Base-by-base conservation (phyloP, 2,329 filamentous ascomycete genomes). In the Verticillium albo-atrum region DNA sequence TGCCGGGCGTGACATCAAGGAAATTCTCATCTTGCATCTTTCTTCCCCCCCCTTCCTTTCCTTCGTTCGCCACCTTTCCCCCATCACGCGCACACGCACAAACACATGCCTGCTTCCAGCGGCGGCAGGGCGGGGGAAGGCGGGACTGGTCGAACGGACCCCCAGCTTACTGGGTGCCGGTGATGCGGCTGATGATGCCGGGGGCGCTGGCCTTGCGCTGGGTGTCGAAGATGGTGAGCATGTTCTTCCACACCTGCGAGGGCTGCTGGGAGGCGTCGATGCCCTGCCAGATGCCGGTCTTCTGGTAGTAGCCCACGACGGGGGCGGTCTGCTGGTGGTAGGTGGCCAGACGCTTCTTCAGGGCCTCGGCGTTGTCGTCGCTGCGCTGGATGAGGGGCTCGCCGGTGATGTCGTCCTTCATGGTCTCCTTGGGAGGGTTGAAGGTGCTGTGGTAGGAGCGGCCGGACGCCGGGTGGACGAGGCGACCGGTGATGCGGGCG, bases 381-480 rank as follows among this genome's bases (percentile, higher is more conserved):
- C 90, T 94, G 71, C 95, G 89, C 83, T 98, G 95, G 71, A 98
- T 90, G 67, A 99, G 83, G 55, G 94, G 93, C 84, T 99, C 95
- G 76, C 95, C 95, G 23, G 95, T 98, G 67, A 97, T 78, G 77
- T 99, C 95, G 77, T 99, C 95, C 74, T 88, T 96, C 95, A 98
- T 98, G 66, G 85, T 71, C 69, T 87, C 79, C 87, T 97, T 97
- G 70, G 95, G 95, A 56, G 95, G 95, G 86, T 97, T 98, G 88
- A 99, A 99, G 77, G 95, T 90, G 79, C 89, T 95, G 87, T 99
- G 95, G 83, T 99, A 99, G 68, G 91, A 92, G 72, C 95, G 92
- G 66, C 95, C 95, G 59, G 93, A 97, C 57, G 94, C 94, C 60
- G 94, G 94, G 84, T 99, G 95, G 69, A 99, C 83, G 63, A 99